Evolutionary conservation across 2,329 filamentous ascomycete genomes (phyloP).

Genomic region (Neonectria magnoliae): DNA sequence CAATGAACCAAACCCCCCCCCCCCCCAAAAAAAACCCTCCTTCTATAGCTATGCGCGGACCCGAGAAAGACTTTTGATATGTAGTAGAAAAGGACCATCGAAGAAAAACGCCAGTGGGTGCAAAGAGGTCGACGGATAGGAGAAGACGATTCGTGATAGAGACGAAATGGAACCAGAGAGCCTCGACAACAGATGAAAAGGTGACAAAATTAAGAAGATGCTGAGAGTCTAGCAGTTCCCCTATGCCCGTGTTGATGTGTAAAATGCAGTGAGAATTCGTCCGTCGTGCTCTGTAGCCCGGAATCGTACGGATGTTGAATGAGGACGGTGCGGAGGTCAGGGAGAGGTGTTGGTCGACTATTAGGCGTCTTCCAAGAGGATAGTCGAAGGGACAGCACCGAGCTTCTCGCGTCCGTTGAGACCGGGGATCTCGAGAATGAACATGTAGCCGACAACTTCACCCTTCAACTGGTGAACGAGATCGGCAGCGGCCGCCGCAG

Average conservation of each 20-base stretch:
- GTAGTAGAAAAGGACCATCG: conserved; percentile 34
- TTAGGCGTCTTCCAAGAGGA: conserved; percentile 72
- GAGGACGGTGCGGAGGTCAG: conserved; percentile 25
- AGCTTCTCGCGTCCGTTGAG: conserved; percentile 93
- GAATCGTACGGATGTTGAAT: conserved; percentile 27
- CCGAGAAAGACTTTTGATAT: conserved; percentile 42
- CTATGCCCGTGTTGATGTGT: conserved; percentile 24
- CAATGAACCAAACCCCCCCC: conserved; percentile 34
- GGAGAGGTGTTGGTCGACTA: conserved; percentile 18
- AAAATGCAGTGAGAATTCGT: conserved; percentile 26
- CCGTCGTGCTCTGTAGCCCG: conserved; percentile 26
- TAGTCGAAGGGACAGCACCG: conserved; percentile 78
- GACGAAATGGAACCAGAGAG: conserved; percentile 20
- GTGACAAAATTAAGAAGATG: conserved; percentile 26
- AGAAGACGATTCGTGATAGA: conserved; percentile 20
- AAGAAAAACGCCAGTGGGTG: conserved; percentile 42
- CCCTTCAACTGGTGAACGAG: conserved; percentile 89
- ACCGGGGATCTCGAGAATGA: conserved; percentile 95
- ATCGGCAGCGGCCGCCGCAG: conserved; percentile 85
- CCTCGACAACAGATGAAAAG: conserved; percentile 28
- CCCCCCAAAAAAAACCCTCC: too few species aligned
- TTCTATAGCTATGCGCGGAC: conserved; percentile 40
- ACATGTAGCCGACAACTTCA: conserved; percentile 86
- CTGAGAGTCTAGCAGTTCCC: conserved; percentile 30
- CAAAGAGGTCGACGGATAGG: conserved; percentile 35